These are phyloP conservation scores for Aplosporella prunicola DNA, from an alignment of 2,329 filamentous ascomycete genomes.

Conservation along the genomic window DNA sequence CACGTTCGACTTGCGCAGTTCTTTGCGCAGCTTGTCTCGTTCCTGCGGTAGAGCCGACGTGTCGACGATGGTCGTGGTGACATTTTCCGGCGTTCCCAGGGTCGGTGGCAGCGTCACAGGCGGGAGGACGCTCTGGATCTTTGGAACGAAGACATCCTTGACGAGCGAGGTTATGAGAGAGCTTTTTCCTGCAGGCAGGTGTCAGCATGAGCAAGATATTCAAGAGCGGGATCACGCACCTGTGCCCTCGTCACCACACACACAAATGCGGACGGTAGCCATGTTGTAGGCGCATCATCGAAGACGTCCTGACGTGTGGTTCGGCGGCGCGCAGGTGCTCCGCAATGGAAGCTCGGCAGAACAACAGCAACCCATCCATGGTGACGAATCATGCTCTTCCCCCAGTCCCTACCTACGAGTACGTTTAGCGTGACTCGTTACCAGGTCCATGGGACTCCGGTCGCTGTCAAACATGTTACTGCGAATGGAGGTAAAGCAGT, in stretches of 20 bases:
- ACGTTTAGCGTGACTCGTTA: too few species aligned
- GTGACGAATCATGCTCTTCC: too few species aligned
- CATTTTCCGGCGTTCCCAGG: constrained; percentile 88
- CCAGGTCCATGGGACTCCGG: too few species aligned
- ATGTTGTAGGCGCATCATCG: constrained; percentile 16
- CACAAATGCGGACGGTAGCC: constrained; percentile 65
- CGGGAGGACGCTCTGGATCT: constrained; percentile 88
- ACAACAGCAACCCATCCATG: too few species aligned
- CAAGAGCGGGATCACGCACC: constrained; percentile 35
- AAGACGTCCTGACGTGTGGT: too few species aligned
- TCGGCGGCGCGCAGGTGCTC: too few species aligned
- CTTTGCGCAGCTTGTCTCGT: constrained; percentile 77
- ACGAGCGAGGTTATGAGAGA: constrained; percentile 81
- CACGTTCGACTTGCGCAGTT: constrained; percentile 93
- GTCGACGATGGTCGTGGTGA: constrained; percentile 95
- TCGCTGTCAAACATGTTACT: too few species aligned
- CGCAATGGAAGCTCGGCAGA: too few species aligned
- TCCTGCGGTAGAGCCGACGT: constrained; percentile 93
- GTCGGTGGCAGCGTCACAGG: constrained; percentile 91
- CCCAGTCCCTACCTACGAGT: too few species aligned
- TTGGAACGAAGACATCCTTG: constrained; percentile 93
- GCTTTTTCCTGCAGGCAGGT: constrained; percentile 27
- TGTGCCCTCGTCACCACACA: constrained; percentile 93
- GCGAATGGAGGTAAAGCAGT: too few species aligned
- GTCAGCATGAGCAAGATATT: constrained; percentile 9